Evolutionary conservation across 2,329 filamentous ascomycete genomes (phyloP).

Genomic region (Claviceps spartinae): DNA sequence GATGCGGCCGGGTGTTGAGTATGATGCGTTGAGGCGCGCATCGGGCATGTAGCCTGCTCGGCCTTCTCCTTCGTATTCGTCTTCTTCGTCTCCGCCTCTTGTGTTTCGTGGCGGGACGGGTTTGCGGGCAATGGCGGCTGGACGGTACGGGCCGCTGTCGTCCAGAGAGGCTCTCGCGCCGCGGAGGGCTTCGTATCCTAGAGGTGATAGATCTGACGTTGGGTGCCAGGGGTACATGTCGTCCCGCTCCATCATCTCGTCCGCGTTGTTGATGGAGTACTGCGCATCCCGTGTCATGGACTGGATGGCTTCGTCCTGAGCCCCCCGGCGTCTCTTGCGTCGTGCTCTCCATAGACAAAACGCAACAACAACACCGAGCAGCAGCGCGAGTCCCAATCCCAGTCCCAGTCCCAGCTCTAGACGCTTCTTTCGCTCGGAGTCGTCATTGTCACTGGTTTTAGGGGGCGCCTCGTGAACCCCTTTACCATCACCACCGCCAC

Average conservation of each 20-base stretch:
- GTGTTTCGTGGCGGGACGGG: not conserved
- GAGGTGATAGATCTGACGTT: conserved; percentile 22
- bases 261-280: conserved; percentile 29
- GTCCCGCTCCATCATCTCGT: conserved; percentile 33
- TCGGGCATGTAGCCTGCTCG: conserved; percentile 20
- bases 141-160: conserved; percentile 16
- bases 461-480: not conserved
- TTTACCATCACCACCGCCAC: not conserved
- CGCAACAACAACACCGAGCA: conserved; percentile 31
- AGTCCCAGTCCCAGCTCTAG: conserved; percentile 44
- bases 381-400: conserved; percentile 43
- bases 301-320: conserved; percentile 31
- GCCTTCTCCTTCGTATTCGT: not conserved
- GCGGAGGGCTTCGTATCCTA: conserved; percentile 38
- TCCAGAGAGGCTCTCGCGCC: conserved; percentile 8
- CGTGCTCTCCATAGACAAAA: conserved; percentile 39
- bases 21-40: conserved; percentile 15
- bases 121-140: conserved; percentile 19
- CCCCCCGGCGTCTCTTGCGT: conserved; percentile 20
- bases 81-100: not conserved
- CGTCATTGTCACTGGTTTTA: no score
- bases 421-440: not conserved
- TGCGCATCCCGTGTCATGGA: conserved; percentile 35
- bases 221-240: conserved; percentile 1
- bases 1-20: conserved; percentile 27